Conservation (phyloP, 2,329 filamentous ascomycete species). For the Trichothecium roseum region DNA sequence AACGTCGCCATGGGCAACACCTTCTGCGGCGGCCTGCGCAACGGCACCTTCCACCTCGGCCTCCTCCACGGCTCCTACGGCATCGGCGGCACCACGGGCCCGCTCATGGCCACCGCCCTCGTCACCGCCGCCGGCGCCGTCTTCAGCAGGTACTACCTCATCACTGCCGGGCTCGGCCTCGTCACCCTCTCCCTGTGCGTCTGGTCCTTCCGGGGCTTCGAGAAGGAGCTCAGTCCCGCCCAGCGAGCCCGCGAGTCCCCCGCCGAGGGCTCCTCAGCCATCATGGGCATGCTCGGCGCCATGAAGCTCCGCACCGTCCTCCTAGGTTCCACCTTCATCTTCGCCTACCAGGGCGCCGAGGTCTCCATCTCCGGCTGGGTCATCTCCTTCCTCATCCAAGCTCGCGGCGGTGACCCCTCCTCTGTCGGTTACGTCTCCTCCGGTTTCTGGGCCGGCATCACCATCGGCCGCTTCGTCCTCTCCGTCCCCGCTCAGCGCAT, state of each 20-base stretch:
- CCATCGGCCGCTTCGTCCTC: slow-evolving; percentile 62
- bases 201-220: slow-evolving; percentile 63
- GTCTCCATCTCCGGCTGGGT: slow-evolving; percentile 81
- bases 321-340: slow-evolving; percentile 71
- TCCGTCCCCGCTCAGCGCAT: slow-evolving; percentile 54
- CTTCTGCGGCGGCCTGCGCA: slow-evolving; percentile 44
- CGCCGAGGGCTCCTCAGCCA: slow-evolving; percentile 12
- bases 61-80: slow-evolving; percentile 59
- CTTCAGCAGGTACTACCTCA: slow-evolving; percentile 66
- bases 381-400: slow-evolving; percentile 70
- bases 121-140: slow-evolving; percentile 44
- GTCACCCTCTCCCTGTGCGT: slow-evolving; percentile 46
- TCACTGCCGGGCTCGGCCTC: slow-evolving; percentile 49
- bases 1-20: slow-evolving; percentile 49
- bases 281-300: slow-evolving; percentile 35
- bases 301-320: slow-evolving; percentile 50
- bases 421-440: slow-evolving; percentile 72
- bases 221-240: slow-evolving; percentile 41
- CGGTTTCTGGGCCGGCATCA: slow-evolving; percentile 64
- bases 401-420: slow-evolving; percentile 57
- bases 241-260: slow-evolving; percentile 20
- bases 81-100: slow-evolving; percentile 54
- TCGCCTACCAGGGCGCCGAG: slow-evolving; percentile 77
- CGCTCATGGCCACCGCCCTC: slow-evolving; percentile 65
- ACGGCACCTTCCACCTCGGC: slow-evolving; percentile 46